Base-by-base conservation (phyloP, 1,139 yeast species). In the Hemisphaericaspora lyxosophila region DNA sequence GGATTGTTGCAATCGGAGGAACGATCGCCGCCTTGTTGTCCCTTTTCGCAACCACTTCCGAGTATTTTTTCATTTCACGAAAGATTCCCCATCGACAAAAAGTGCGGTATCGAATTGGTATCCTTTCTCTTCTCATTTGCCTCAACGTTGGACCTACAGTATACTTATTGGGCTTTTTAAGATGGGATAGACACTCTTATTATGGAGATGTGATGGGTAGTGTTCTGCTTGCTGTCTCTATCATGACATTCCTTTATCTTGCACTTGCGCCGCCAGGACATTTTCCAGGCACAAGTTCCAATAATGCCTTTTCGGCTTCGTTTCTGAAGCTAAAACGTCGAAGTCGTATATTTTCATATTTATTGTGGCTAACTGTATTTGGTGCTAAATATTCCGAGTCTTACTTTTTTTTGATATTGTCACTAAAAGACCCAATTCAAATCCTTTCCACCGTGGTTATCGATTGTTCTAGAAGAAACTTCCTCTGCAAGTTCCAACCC, bases 321-420 rank as follows among this genome's bases (percentile, higher is more conserved):
- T 85, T 81, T 51, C 82, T 88, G 1, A 59, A 60, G 29, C 60
- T 86, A 19, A 59, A 59, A 2, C 67, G 71, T 0, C 66, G 79
- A 42, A 79, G 82, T 36, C 62, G 71, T 37, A 56, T 74, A 42
- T 70, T 80, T 43, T 86, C 95, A 1, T 67, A 71, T 38, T 59
- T 78, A 1, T 60, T 88, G 35, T 86, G 96, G 94, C 42, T 77
- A 2, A 62, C 76, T 20, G 86, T 87, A 0, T 83, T 86, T 53
- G 59, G 72, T 19, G 85, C 89, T 3, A 88, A 88, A 54, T 81
- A 82, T 50, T 61, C 78, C 14, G 96, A 88, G 56, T 87, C 96
- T 0, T 88, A 87, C 57, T 80, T 85, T 53, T 87, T 87, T 51
- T 62, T 87, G 47, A 85, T 94, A 0, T 65, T 87, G 38, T 85